A percentile compares a stretch with the other conserved stretches of the same genome.
These are phyloP conservation scores for Dipodascopsis uninucleata DNA, from an alignment of 805 yeast genomes.

Conservation along the genomic window DNA sequence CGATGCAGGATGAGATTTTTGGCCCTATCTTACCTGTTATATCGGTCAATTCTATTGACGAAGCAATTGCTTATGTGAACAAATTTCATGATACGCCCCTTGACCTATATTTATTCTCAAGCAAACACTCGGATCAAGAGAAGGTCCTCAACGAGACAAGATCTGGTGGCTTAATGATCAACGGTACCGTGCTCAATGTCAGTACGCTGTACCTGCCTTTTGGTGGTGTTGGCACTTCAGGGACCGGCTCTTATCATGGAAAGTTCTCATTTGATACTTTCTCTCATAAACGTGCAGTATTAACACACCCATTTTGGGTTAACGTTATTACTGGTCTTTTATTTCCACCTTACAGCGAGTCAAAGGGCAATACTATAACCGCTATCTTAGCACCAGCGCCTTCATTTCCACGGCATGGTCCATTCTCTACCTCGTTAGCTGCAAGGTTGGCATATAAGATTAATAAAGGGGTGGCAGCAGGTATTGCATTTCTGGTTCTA, in stretches of 20 bases:
- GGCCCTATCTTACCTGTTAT: conserved; percentile 83
- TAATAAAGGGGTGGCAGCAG: no score
- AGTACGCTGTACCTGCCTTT: conserved; percentile 71
- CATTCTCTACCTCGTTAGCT: conserved; percentile 12
- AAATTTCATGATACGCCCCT: conserved; percentile 68
- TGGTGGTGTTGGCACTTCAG: conserved; percentile 88
- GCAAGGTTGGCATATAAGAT: no score
- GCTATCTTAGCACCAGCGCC: conserved; percentile 1
- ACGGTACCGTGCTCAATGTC: conserved; percentile 70
- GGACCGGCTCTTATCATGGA: conserved; percentile 82
- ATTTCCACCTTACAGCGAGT: conserved; percentile 18
- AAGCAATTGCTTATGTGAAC: conserved; percentile 39
- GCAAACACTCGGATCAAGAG: conserved; percentile 45
- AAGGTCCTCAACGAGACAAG: conserved; percentile 52
- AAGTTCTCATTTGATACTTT: conserved; percentile 63
- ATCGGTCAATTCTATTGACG: conserved; percentile 46
- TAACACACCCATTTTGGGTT: conserved; percentile 61
- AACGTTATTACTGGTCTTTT: conserved; percentile 49
- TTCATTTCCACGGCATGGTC: conserved; percentile 21
- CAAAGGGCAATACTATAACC: conserved; percentile 2
- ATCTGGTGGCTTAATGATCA: conserved; percentile 68
- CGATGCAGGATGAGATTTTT: conserved; percentile 75
- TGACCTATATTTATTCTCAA: conserved; percentile 68
- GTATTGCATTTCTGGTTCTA: no score
- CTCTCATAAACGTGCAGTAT: conserved; percentile 65